Evolutionary conservation across 495 filamentous ascomycete species (phyloP), one percentile per base, ranked within the genome.

Genomic region (Podospora sp.): DNA sequence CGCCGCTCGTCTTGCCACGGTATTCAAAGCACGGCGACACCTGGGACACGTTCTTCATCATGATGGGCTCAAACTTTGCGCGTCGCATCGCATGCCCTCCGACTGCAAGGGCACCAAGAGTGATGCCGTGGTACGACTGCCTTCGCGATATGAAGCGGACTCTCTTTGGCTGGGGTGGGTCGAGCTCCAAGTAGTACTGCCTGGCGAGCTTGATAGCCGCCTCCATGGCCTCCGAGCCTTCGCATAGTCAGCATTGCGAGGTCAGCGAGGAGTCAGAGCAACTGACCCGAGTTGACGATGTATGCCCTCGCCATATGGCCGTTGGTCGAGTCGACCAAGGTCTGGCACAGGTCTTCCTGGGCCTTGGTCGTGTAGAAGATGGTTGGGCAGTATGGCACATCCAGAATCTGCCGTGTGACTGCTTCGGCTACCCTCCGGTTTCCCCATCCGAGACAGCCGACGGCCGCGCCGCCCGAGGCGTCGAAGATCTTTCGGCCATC

Each of bases 81-180:
- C 89, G 82, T 26, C 91, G 83, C 14, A 80, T 80, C 21, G 83
- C 74, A 75, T 93, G 90, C 0, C 90, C 88, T 40, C 88, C 86
- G 0, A 89, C 78, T 0, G 84, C 80, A 18, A 94, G 75, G 0
- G 88, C 82, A 0, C 90, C 90, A 1, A 93, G 77, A 0, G 91
- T 93, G 21, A 82, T 89, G 6, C 91, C 91, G 67, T 94, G 91
- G 69, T 92, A 94, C n/a, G 88, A 90, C 22, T 88, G 84, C 56
- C 83, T 80, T 12, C 91, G 80, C 16, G 86, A 83, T 65, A 94
- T 91, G 78, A 89, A 90, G n/a, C 83, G 81, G 1, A 77, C 75
- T 59, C 84, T 72, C 35, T 80, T 71, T 3, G 73, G 69, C 61
- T 82, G 71, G 0, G 69, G 50, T 4, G 65, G 67, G 22, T 56